Base-by-base conservation (phyloP, 805 yeast species). In the Candida alai region DNA sequence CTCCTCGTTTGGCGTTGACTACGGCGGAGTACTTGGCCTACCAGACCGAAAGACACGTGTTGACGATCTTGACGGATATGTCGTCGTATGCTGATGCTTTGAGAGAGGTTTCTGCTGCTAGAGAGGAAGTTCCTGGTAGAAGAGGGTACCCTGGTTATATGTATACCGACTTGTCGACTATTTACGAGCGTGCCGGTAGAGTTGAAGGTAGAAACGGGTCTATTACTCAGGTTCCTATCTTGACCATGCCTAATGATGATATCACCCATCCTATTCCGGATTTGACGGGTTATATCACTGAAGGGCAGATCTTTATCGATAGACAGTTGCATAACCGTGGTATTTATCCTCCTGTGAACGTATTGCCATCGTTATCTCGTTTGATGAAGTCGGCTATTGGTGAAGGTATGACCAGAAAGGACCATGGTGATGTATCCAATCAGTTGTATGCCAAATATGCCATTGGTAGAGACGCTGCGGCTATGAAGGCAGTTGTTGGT, bases 81-180 rank as follows among this genome's bases (percentile, higher is more conserved):
- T 87, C 97, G 18, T 93, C 98, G n/a, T 93, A 93, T 62, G 99
- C 99, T 25, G 99, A 93, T 64, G 99, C 99, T 25, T 73, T 93
- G 59, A 89, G 99, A 81, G 99, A 93, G 73, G 98, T 93, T 33
- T 88, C 97, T 44, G 98, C 99, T 42, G 99, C 99, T 31, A 88
- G 99, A 76, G 99, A 93, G 70, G 98, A 94, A 71, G 98, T 93
- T 30, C 98, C 98, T 60, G 99, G 99, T 76, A 88, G 99, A 78
- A 88, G 99, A 81, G 99, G 99, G 75, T 93, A 93, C 68, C 99
- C 99, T 46, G 99, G 99, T 84, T 93, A 93, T 67, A 93, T 93
- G 99, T 93, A 93, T 72, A 93, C 99, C 30, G 99, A 93, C 82
- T 86, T 93, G 74, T 86, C 97, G 33, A 93, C 97, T 34, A 88